phyloP scores from a whole-genome alignment of 2,329 filamentous ascomycete species.

The Penicillium sp. region DNA sequence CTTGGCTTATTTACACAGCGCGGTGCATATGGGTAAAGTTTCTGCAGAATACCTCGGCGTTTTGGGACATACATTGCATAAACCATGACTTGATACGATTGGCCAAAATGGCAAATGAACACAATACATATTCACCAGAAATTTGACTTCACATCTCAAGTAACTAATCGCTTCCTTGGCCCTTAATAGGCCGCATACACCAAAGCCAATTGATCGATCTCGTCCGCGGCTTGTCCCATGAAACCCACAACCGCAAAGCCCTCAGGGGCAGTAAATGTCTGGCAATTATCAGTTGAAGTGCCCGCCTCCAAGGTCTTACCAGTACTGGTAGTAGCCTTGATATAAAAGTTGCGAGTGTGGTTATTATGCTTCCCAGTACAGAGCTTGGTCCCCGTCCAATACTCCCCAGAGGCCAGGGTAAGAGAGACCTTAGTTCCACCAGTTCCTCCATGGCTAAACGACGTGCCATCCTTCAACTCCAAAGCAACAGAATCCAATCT shows the following conservation, averaged over 20 bases:
- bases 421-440: conserved; percentile 43
- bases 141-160: background rate
- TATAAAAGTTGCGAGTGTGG: conserved; percentile 49
- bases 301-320: conserved; percentile 43
- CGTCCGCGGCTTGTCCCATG: conserved; percentile 46
- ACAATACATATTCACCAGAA: background rate
- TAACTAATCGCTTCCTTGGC: background rate
- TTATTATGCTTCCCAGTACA: conserved; percentile 44
- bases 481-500: conserved; percentile 47
- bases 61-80: conserved; percentile 13
- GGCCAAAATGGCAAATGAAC: conserved; percentile 1
- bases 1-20: conserved; percentile 15
- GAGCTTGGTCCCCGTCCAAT: conserved; percentile 42
- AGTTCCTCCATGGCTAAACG: conserved; percentile 46
- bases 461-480: conserved; percentile 43
- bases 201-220: conserved; percentile 48
- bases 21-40: conserved; percentile 14
- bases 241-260: conserved; percentile 50
- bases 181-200: conserved; percentile 18
- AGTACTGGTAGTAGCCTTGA: conserved; percentile 45
- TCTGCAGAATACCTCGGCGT: conserved; percentile 14
- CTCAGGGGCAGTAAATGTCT: conserved; percentile 39
- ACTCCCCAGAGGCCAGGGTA: conserved; percentile 41
- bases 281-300: conserved; percentile 42
- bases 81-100: conserved; percentile 16